phyloP scores from a whole-genome alignment of 306 rosid genomes.

The Vigna trinervia region DNA sequence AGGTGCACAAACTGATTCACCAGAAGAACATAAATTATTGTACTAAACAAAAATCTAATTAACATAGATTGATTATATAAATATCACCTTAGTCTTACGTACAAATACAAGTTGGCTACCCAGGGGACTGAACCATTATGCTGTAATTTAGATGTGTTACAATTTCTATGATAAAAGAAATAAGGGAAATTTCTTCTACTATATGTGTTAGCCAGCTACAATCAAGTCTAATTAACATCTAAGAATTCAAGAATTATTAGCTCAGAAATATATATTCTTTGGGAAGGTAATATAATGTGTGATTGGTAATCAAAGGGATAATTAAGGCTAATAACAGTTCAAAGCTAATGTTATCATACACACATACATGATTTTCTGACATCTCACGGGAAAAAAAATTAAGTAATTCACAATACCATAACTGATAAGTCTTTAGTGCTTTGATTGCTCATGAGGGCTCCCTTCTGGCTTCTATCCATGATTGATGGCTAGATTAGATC shows the following conservation, averaged over 20 bases:
- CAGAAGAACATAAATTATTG: neutral
- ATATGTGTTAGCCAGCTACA: neutral
- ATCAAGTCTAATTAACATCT: neutral
- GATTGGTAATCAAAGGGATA: neutral
- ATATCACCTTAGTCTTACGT: neutral
- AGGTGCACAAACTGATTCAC: constrained; percentile 9
- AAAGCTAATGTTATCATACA: constrained; percentile 11
- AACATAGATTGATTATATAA: no score
- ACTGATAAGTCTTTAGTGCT: constrained; percentile 49
- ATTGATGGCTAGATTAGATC: constrained; percentile 16
- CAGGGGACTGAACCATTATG: neutral
- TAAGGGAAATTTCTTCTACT: neutral
- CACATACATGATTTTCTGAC: constrained; percentile 3
- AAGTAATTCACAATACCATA: constrained; percentile 50
- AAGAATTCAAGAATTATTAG: constrained; percentile 5
- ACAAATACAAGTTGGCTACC: constrained; percentile 11
- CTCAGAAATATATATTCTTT: neutral
- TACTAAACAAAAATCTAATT: no score
- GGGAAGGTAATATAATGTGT: neutral
- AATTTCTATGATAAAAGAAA: neutral
- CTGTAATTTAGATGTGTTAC: constrained; percentile 1
- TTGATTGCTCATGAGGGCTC: constrained; percentile 58
- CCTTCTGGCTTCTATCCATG: constrained; percentile 74
- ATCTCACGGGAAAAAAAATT: constrained; percentile 21
- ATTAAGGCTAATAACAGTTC: neutral